Base-by-base conservation (phyloP, 345 rosid genomes). In the Salix suchowensis region DNA sequence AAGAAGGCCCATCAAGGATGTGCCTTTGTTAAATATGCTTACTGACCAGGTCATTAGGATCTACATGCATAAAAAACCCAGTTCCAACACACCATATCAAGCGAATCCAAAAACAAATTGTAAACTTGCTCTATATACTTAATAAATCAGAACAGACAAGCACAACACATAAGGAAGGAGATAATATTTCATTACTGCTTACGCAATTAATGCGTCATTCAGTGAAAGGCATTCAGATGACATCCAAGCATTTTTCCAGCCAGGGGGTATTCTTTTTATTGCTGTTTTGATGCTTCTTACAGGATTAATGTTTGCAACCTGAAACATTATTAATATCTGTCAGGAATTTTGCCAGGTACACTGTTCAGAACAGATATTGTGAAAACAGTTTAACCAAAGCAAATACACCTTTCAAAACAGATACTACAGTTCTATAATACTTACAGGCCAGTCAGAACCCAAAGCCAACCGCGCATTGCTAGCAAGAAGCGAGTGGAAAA, bases 381-480 rank as follows among this genome's bases (percentile, higher is more conserved):
- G 46, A 65, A 19, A 69, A 28, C 8, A 21, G 2, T 23, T 19
- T 6, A 19, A 5, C 15, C 1, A 8, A 30, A 55, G 42, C 23
- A 61, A 58, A 30, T 39, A 19, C 28, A 36, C 15, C 14, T 11
- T 30, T 42, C 26, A 65, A 37, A 70, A 60, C 74, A 58, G 52
- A 46, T 37, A 52, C 19, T 34, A 19, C 5, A 37, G 55, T 68
- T 26, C 34, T 1, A 32, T 42, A 68, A 78, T 68, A 78, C 92
- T 81, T 87, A 94, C 97, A n/a, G 98, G 98, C 98, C 98, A 94
- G 82, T 94, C 98, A 76, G 98, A 92, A 77, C 98, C 98, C 71
- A 94, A 79, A 36, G 90, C 97, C 88, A 94, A 78, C 65, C 71
- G 78, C 34, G 92, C 91, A 70, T 88, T 86, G 82, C 90, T 85